Evolutionary conservation across 345 rosid species (phyloP).

Genomic region (Sisymbrium irio): DNA sequence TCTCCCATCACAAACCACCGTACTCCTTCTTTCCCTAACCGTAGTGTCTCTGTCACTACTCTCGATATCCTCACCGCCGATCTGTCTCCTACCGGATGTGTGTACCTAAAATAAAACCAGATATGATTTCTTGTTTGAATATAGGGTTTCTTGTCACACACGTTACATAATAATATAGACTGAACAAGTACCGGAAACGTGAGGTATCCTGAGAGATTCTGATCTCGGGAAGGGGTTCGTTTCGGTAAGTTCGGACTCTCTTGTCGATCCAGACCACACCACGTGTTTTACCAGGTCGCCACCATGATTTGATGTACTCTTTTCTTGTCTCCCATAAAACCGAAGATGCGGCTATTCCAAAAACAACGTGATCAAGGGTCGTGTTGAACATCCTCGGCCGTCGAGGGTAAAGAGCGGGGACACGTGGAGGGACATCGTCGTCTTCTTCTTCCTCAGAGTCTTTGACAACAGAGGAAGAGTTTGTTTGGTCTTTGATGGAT

Average conservation of each 20-base stretch:
- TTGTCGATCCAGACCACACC: constrained; percentile 78
- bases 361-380: constrained; percentile 58
- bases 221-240: constrained; percentile 61
- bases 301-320: constrained; percentile 79
- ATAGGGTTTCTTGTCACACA: neutral
- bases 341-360: constrained; percentile 73
- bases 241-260: constrained; percentile 35
- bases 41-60: constrained; percentile 68
- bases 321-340: constrained; percentile 69
- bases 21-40: constrained; percentile 60
- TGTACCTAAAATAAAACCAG: constrained; percentile 36
- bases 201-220: constrained; percentile 63
- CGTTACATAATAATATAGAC: neutral
- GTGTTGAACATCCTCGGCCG: constrained; percentile 41
- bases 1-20: constrained; percentile 92
- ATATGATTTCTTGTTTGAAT: neutral
- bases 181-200: constrained; percentile 47
- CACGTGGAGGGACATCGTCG: neutral
- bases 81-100: constrained; percentile 62
- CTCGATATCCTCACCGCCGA: constrained; percentile 74
- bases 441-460: constrained; percentile 12
- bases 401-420: constrained; percentile 6
- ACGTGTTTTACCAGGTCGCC: constrained; percentile 65
- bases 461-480: constrained; percentile 18
- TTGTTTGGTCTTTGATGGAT: constrained; percentile 31